Evolutionary conservation across 108 stramenopile species (phyloP).

Genomic region (Nitzschia putrida): DNA sequence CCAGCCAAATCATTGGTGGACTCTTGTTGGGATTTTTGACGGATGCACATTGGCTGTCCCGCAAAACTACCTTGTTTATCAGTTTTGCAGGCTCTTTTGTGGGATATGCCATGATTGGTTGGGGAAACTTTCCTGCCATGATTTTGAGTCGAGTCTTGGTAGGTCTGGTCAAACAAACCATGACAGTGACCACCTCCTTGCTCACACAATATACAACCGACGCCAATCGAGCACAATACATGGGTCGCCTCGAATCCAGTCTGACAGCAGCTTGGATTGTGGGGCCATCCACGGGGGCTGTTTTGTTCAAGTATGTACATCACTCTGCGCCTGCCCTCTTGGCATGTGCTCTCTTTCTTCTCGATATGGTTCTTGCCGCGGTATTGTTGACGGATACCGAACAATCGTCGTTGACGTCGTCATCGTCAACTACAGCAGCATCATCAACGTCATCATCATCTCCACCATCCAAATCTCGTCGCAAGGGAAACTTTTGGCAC

Average conservation of each 20-base stretch:
- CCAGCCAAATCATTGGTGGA: conserved; percentile 88
- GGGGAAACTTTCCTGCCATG: conserved; percentile 57
- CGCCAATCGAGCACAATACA: conserved; percentile 49
- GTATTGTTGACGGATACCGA: conserved; percentile 43
- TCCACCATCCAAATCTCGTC: conserved; percentile 5
- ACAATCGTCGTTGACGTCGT: not conserved
- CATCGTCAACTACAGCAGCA: not conserved
- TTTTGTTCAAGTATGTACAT: conserved; percentile 68
- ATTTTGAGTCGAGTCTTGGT: conserved; percentile 79
- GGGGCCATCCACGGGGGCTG: conserved; percentile 73
- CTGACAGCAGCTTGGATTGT: conserved; percentile 72
- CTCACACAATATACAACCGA: conserved; percentile 59
- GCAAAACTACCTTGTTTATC: conserved; percentile 68
- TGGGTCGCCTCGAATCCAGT: conserved; percentile 66
- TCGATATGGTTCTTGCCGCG: conserved; percentile 59
- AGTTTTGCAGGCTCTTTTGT: conserved; percentile 86
- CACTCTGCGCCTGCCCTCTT: conserved; percentile 52
- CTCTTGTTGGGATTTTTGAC: conserved; percentile 74
- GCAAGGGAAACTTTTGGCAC: conserved; percentile 29
- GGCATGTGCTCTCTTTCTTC: conserved; percentile 57
- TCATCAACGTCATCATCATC: not conserved
- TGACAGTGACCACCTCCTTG: conserved; percentile 88
- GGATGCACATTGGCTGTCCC: conserved; percentile 62
- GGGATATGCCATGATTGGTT: conserved; percentile 77
- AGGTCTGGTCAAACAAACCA: conserved; percentile 92